Conservation (phyloP, 129 eudicot genomes). For the Escallonia rubra region DNA sequence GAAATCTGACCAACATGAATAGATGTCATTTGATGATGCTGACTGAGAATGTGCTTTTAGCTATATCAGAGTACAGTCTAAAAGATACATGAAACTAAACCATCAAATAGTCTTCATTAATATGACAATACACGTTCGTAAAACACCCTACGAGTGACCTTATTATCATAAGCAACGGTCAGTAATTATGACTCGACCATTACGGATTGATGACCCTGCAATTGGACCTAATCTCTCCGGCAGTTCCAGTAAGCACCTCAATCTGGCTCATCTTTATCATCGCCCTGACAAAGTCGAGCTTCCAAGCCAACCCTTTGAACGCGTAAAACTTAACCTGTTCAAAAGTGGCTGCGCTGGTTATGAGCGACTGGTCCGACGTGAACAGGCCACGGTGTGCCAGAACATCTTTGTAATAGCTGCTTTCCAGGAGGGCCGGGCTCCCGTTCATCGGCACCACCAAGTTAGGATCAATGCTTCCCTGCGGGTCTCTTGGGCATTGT, state of each 20-base stretch:
- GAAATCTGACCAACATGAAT: too few relatives aligned
- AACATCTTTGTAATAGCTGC: slow-evolving; percentile 16
- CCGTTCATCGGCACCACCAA: slow-evolving; percentile 26
- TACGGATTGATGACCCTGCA: slow-evolving; percentile 27
- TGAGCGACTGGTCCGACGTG: slow-evolving; percentile 33
- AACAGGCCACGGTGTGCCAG: slow-evolving; percentile 28
- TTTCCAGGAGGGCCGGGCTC: slow-evolving; percentile 21
- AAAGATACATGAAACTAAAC: too few relatives aligned
- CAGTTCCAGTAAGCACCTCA: slow-evolving; percentile 23
- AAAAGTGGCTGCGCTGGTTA: not conserved
- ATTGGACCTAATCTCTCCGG: slow-evolving; percentile 29
- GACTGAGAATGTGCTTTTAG: too few relatives aligned
- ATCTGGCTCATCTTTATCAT: slow-evolving; percentile 32
- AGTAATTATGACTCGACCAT: not conserved
- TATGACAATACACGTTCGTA: too few relatives aligned
- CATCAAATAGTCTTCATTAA: too few relatives aligned
- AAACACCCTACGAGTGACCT: too few relatives aligned
- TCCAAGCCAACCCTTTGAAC: slow-evolving; percentile 11
- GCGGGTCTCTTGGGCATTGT: slow-evolving; percentile 19
- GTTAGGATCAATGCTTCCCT: slow-evolving; percentile 14
- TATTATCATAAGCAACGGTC: too few relatives aligned
- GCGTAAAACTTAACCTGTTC: slow-evolving; percentile 13
- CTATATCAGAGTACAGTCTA: too few relatives aligned
- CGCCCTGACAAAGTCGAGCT: slow-evolving; percentile 12
- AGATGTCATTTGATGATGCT: too few relatives aligned